Conservation (phyloP, 495 filamentous ascomycete species). For the Ramalina intermedia region DNA sequence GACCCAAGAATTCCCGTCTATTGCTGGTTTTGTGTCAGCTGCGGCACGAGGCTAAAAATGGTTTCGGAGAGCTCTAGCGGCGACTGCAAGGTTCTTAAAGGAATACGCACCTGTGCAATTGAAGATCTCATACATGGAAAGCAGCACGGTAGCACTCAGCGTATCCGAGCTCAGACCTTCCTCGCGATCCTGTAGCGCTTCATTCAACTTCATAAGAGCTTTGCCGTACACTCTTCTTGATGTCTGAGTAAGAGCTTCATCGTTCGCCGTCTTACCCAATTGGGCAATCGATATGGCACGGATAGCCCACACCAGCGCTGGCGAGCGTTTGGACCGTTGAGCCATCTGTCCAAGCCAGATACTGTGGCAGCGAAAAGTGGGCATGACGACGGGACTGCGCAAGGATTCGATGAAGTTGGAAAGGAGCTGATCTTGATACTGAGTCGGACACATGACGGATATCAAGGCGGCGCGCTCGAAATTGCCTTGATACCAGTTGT, state of each 20-base stretch:
- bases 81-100: too few species aligned
- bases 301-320: slow-evolving; percentile 1
- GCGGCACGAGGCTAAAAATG: too few species aligned
- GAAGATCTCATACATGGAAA: slow-evolving; percentile 24
- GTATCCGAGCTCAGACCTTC: slow-evolving; percentile 14
- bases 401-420: slow-evolving; percentile 1
- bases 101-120: slow-evolving; percentile 15
- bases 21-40: too few species aligned
- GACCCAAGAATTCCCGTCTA: slow-evolving; percentile 18
- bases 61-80: too few species aligned
- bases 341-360: slow-evolving; percentile 6
- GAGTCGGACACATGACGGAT: slow-evolving; percentile 2
- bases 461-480: slow-evolving; percentile 1
- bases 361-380: slow-evolving; percentile 4
- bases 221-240: slow-evolving; percentile 21
- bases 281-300: slow-evolving; percentile 1
- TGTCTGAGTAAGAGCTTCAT: slow-evolving; percentile 8
- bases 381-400: not conserved
- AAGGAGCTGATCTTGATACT: slow-evolving; percentile 5
- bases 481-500: not conserved
- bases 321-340: not conserved
- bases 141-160: slow-evolving; percentile 19
- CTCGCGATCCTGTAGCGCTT: slow-evolving; percentile 13
- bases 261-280: slow-evolving; percentile 4
- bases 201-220: slow-evolving; percentile 20